These are phyloP conservation scores for Ustanciosporium gigantosporum DNA, from an alignment of 1,284 basidiomycete species.

Conservation along the genomic window DNA sequence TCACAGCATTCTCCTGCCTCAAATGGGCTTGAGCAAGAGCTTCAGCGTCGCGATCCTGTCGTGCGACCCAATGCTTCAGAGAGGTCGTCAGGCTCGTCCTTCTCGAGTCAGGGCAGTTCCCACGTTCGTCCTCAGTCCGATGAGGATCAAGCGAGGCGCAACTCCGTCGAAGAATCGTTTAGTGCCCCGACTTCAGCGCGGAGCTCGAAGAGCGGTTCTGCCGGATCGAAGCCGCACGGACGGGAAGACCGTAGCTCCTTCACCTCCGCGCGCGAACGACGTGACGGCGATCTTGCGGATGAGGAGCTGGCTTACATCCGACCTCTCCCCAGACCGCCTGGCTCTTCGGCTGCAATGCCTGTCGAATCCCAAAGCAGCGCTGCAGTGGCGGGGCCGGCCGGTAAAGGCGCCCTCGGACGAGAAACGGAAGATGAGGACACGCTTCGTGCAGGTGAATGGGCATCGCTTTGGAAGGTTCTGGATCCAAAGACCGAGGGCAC, in stretches of 20 bases:
- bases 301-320: constrained; percentile 42
- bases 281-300: constrained; percentile 38
- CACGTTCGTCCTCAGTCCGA: constrained; percentile 11
- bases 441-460: constrained; percentile 42
- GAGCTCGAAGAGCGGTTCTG: constrained; percentile 45
- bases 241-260: constrained; percentile 11
- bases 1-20: neutral
- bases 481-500: constrained; percentile 15
- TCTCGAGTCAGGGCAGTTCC: constrained; percentile 31
- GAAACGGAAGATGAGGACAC: constrained; percentile 46
- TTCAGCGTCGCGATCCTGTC: constrained; percentile 19
- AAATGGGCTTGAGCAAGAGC: too few relatives aligned
- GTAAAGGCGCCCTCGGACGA: neutral
- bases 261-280: neutral
- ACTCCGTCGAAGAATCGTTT: constrained; percentile 36
- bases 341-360: constrained; percentile 15
- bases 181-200: constrained; percentile 53
- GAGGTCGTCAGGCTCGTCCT: constrained; percentile 51
- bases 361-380: constrained; percentile 7
- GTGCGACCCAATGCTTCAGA: constrained; percentile 30
- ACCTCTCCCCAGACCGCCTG: constrained; percentile 40
- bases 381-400: neutral
- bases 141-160: constrained; percentile 23
- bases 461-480: constrained; percentile 23
- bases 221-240: constrained; percentile 7